Evolutionary conservation across 129 eudicot genomes (phyloP), one percentile per base, ranked within the genome.

Genomic region (Flaveria ramosissima): DNA sequence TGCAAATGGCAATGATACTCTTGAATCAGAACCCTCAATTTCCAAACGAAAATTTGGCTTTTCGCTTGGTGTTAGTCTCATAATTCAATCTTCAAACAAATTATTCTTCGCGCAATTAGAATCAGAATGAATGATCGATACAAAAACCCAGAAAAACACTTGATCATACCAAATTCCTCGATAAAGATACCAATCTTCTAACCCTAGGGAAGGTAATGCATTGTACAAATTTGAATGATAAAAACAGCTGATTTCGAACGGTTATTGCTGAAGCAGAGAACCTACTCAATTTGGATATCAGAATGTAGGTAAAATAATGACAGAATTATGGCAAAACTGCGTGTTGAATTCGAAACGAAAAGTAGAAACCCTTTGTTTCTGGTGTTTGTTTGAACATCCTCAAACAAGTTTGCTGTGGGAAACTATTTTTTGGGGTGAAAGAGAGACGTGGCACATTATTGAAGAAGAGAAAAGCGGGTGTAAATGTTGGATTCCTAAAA

Each of bases 391-490:
- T 41, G 73, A 79, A 62, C 57, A 75, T 51, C 47, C 19, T 60
- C 11, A 42, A 42, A 43, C 39, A 74, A 45, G 1, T 80, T 65
- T 36, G 41, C 51, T 52, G 59, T 53, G 72, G 26, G 62, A 41
- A 65, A 79, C 61, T 63, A 55, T 52, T 57, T 70, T 70, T 60
- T 42, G 83, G 78, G 57, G 15, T 21, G 73, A 27, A 62, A 71
- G 36, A 48, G 78, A 61, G 59, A 79, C 78, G 73, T 79, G 83
- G 78, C 83, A 26, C 7, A 26, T 51, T 23, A 23, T 59, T 24
- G 9, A 59, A 62, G 68, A 62, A 62, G 68, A 62, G 68, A 62
- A 26, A 27, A 16, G 16, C 7, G 90, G 20, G 97, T 93, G 61
- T 55, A 17, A 19, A 55, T 19, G 7, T 8, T 55, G 26, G 61